phyloP scores from a whole-genome alignment of 345 rosid species.

The Salix arbutifolia region DNA sequence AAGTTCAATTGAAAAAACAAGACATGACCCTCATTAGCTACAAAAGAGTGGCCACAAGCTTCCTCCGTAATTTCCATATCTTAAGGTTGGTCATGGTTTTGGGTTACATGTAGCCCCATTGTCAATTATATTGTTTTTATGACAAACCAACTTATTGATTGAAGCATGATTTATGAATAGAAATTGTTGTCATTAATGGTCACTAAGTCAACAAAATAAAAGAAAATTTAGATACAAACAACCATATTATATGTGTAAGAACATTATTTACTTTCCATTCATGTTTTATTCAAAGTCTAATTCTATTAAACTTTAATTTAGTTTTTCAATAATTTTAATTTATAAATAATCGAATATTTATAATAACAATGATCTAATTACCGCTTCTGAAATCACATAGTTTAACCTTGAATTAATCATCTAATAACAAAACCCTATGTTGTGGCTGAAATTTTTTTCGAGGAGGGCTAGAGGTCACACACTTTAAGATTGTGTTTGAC shows the following conservation, averaged over 20 bases:
- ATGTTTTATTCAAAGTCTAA: neutral
- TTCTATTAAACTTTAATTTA: neutral
- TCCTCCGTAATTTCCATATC: neutral
- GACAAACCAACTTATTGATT: slow-evolving; percentile 1
- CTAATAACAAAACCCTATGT: too few species aligned
- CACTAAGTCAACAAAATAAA: neutral
- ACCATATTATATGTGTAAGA: neutral
- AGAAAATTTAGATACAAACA: neutral
- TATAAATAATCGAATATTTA: too few species aligned
- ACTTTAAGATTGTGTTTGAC: too few species aligned
- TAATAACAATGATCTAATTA: too few species aligned
- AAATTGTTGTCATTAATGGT: neutral
- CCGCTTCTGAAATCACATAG: too few species aligned
- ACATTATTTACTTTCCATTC: neutral
- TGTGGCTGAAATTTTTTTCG: too few species aligned
- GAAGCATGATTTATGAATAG: slow-evolving; percentile 22
- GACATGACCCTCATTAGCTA: neutral
- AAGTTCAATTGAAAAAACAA: neutral
- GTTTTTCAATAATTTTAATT: neutral
- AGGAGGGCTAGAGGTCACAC: too few species aligned
- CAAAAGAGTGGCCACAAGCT: neutral
- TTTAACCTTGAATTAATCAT: too few species aligned
- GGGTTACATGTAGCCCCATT: slow-evolving; percentile 14
- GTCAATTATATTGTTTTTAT: slow-evolving; percentile 11
- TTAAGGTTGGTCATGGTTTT: slow-evolving; percentile 2